phyloP scores from a whole-genome alignment of 2,329 filamentous ascomycete genomes.

The Phialemoniopsis sp. region DNA sequence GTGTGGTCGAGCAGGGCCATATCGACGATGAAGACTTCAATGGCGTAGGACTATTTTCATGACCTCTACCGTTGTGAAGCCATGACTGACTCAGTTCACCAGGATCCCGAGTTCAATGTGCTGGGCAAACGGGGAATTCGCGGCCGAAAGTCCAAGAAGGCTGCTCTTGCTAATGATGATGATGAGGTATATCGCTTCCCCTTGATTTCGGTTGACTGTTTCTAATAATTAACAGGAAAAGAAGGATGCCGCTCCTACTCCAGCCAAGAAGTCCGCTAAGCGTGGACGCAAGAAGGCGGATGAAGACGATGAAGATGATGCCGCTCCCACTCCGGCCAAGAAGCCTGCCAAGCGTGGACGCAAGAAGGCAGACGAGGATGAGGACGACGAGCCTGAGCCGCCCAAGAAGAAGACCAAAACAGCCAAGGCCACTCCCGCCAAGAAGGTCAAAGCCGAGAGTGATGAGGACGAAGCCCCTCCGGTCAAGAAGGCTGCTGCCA shows the following conservation, averaged over 20 bases:
- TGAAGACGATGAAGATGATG: constrained; percentile 11
- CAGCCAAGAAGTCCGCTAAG: constrained; percentile 28
- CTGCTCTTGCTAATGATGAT: constrained; percentile 22
- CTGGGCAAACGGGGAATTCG: constrained; percentile 65
- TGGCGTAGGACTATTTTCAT: constrained; percentile 56
- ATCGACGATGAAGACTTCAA: constrained; percentile 86
- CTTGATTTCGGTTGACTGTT: not conserved
- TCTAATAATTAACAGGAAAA: constrained; percentile 12
- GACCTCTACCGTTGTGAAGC: no score
- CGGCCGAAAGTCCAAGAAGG: constrained; percentile 18
- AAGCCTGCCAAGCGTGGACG: constrained; percentile 29
- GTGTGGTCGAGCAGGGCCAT: constrained; percentile 71
- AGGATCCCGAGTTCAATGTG: constrained; percentile 74
- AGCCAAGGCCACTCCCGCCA: constrained; percentile 11
- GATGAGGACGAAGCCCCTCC: constrained; percentile 8
- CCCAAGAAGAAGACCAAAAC: constrained; percentile 32
- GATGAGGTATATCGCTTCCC: constrained; percentile 6
- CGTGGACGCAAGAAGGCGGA: constrained; percentile 28
- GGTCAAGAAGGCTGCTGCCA: constrained; percentile 12
- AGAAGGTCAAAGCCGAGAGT: constrained; percentile 16
- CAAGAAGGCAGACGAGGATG: constrained; percentile 24
- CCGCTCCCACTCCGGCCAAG: constrained; percentile 21
- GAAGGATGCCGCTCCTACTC: constrained; percentile 15
- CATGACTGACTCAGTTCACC: not conserved
- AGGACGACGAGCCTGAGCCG: constrained; percentile 21